Evolutionary conservation across 495 filamentous ascomycete genomes (phyloP), one percentile per base, ranked within the genome.

Genomic region (Lasiosphaeris hirsuta): DNA sequence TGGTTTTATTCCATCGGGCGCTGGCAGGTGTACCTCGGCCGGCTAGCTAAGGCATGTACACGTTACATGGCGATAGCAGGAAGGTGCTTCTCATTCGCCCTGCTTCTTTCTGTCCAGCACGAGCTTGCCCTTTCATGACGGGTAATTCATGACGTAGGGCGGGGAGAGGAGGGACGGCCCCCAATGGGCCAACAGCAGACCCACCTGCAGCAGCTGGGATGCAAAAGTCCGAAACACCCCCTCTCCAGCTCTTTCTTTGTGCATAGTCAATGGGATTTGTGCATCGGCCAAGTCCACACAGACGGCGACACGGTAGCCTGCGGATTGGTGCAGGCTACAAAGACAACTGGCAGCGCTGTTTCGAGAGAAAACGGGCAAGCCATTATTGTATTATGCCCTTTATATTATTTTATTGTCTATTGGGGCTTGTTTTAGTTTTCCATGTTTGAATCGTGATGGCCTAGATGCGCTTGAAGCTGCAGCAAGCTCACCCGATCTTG

Each of bases 141-240:
- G 54, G 14, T 41, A 30, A 49, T 41, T 35, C 59, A 61, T 61
- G 59, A 57, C 53, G 42, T 56, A 57, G 54, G 45, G 38, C 46
- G 53, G 59, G 53, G 52, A n/a, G n/a, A n/a, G n/a, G n/a, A n/a
- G n/a, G n/a, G n/a, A n/a, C n/a, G n/a, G n/a, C n/a, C n/a, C n/a
- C n/a, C n/a, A n/a, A n/a, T n/a, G n/a, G 10, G 6, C 14, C 15
- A 44, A 43, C 14, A 23, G 23, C 6, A 5, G 23, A 46, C 34
- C 41, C 37, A 9, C 15, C 51, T 53, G 15, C 23, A 40, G 15
- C 23, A 40, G 42, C 23, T 44, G 42, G 10, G 7, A 43, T 43
- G 41, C 41, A 14, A 13, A 43, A 14, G 13, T 43, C 14, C 18
- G 18, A 43, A 7, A 18, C 13, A n/a, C n/a, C n/a, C n/a, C 41